phyloP scores from a whole-genome alignment of 1,284 basidiomycete species.

The Irpex lacteus region DNA sequence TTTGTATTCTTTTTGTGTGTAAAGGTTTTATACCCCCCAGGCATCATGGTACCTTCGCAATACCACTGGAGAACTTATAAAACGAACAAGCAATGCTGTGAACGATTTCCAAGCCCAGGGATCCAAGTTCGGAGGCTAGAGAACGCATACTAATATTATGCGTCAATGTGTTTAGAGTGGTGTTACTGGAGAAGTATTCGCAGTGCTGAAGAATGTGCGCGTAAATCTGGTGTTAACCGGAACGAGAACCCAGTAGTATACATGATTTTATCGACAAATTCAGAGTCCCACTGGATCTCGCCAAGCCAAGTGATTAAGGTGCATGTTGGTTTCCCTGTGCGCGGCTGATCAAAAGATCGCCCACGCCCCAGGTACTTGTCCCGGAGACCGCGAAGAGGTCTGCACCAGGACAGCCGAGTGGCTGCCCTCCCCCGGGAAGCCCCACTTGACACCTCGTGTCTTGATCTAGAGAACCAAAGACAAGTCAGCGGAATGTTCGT shows the following conservation, averaged over 20 bases:
- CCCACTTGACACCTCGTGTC: background rate
- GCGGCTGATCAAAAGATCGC: background rate
- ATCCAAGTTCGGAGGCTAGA: too few species aligned
- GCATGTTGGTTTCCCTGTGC: slow-evolving; percentile 8
- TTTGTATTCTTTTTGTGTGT: too few species aligned
- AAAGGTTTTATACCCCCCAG: too few species aligned
- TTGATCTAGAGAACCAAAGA: background rate
- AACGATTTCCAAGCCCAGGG: too few species aligned
- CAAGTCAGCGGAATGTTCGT: background rate
- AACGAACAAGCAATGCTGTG: too few species aligned
- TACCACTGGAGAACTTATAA: too few species aligned
- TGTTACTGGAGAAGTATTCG: too few species aligned
- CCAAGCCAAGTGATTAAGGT: background rate
- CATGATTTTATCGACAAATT: background rate
- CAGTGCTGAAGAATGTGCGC: too few species aligned
- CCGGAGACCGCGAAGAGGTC: slow-evolving; percentile 11
- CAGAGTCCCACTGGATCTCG: background rate
- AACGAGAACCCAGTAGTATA: background rate
- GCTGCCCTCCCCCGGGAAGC: slow-evolving; percentile 8
- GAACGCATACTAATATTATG: too few species aligned
- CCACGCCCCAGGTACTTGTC: slow-evolving; percentile 3
- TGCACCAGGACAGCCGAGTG: slow-evolving; percentile 5
- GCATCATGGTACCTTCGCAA: too few species aligned
- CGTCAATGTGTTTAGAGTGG: too few species aligned
- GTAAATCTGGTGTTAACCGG: too few species aligned